Base-by-base conservation (phyloP, 1,284 basidiomycete species). In the Cryptococcus sp. region DNA sequence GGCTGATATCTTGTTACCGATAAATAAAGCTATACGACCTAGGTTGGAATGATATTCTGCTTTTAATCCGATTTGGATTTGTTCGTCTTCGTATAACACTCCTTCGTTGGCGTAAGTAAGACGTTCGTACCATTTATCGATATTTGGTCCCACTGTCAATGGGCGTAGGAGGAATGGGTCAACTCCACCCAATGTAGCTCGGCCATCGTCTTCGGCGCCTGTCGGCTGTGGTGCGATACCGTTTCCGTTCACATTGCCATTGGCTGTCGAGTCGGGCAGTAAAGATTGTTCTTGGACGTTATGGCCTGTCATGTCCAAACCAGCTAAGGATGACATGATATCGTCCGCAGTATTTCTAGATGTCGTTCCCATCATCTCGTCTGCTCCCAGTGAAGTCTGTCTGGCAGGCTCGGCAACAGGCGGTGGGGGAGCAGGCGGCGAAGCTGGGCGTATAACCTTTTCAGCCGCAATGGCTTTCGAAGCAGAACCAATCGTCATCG, bases 31-130 rank as follows among this genome's bases (percentile, higher is more conserved):
- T 41, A 98, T 73, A 60, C 94, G 88, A 14, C 94, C 94, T 34
- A 91, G 81, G 62, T 91, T 85, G 13, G 87, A 88, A 72, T 97
- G 93, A 71, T 90, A 98, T 66, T 93, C 86, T 44, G 91, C 91
- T 77, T 98, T 98, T 78, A 98, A 76, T 24, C 94, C 96, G 56
- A 98, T 85, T 72, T 98, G 94, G 32, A 98, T 82, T 74, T 94
- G 89, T 14, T 88, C 83, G 66, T 98, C 96, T 72, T 98, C 96
- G 75, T 90, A 98, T 16, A 98, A 81, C 22, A 98, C 85, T 44
- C 96, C 96, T 60, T 98, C 94, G 21, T 81, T 74, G 31, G 77
- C 80, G 72, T 86, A 91, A 2, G 82, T 85, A 28, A 98, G 80
- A 57, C 91, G 88, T 60, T 90, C 85, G 64, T 90, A 88, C 88